Base-by-base conservation (phyloP, 75 land plant species). In the Selaginella moellendorffii region DNA sequence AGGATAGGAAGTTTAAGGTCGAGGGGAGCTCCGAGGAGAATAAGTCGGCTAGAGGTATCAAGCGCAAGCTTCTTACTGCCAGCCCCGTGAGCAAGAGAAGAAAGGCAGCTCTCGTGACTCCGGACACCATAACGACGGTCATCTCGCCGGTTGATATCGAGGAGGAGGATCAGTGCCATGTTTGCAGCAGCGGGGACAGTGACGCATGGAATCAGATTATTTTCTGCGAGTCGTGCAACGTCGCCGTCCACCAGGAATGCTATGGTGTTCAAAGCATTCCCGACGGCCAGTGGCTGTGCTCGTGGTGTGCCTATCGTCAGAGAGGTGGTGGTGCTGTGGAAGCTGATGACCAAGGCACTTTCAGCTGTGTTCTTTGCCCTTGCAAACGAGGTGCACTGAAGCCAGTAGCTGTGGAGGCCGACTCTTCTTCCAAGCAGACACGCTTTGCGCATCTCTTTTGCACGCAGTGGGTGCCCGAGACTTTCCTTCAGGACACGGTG, bases 401-500 rank as follows among this genome's bases (percentile, higher is more conserved):
- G 69, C 81, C 82, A 23, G 70, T 81, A 5, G 68, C 62, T 8
- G 19, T 29, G 0, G 54, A 46, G 2, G 59, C 42, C 18, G 64
- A 30, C 9, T 61, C 54, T 31, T 23, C 54, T 36, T 36, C 58
- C 63, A 56, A 24, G 0, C 61, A 29, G 18, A 28, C 25, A 27
- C 1, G 31, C 10, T 88, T 83, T 76, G 84, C 79, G 29, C 97
- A 92, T 67, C 69, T 92, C 66, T 88, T 88, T 60, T 92, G 97
- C 62, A 64, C 77, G 42, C 79, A 69, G 31, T 88, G 95, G 97
- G 71, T 80, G 67, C 95, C 95, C 26, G 98, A 85, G 76, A 83
- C 87, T 20, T 82, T 74, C 75, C 71, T 88, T 29, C 86, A 80
- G 54, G 76, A 85, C 65, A 59, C 73, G 24, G 71, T 67, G 12